Base-by-base conservation (phyloP, 352 stramenopile genomes). In the Phytophthora megakarya region DNA sequence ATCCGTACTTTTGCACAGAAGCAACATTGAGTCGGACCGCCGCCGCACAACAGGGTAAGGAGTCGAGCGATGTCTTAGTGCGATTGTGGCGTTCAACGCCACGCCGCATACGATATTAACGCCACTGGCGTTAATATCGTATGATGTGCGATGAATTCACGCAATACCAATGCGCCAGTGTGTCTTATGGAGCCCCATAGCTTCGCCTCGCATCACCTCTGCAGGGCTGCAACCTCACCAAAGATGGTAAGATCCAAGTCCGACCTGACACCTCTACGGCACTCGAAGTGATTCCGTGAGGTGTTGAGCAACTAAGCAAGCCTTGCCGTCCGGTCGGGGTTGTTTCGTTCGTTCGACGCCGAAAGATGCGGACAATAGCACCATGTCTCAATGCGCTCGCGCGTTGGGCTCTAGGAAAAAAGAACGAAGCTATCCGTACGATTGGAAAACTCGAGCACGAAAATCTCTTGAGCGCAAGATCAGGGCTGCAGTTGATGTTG, bases 391-490 rank as follows among this genome's bases (percentile, higher is more conserved):
- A 7, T 35, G 10, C 8, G 30, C 5, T 32, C 5, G 5, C 16
- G 37, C 53, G 22, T 54, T 49, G 30, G 15, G 5, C 5, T 32
- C 5, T 35, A 3, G 30, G 1, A 58, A 70, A 70, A 73, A 52
- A 65, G 37, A 55, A 55, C 37, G 42, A 13, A 21, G 21, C 15
- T 16, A 61, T 63, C 48, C 25, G 25, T 12, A 51, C n/a, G 61
- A 74, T 74, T 74, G 71, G 66, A 65, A 42, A n/a, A 18, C 6
- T 59, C 19, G 51, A 69, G 59, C 51, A 59, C 30, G 10, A 35
- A 35, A 35, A 11, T 35, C 64, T 72, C 43, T 65, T 9, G 26
- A 28, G 42, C 7, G 18, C 44, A 56, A 50, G 35, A 32, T 43
- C 55, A 62, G 54, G 40, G 42, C 42, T 28, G 35, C 16, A 37